Base-by-base conservation (phyloP, 306 rosid genomes). In the Canavalia ensiformis region DNA sequence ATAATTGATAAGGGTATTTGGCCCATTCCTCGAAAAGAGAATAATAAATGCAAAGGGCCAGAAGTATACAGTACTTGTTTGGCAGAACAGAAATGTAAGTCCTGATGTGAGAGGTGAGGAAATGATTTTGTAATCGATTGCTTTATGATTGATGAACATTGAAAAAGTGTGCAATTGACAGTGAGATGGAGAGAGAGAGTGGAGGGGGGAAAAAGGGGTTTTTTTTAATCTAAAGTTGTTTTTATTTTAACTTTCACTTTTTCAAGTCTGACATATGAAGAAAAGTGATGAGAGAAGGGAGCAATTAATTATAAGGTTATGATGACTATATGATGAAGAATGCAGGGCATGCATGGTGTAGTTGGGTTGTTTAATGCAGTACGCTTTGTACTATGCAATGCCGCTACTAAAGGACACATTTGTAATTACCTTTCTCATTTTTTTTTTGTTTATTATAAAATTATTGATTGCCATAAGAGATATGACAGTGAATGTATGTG, bases 91-190 rank as follows among this genome's bases (percentile, higher is more conserved):
- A 86, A 87, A 87, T 86, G 87, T 70, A 67, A 79, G 83, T 50
- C 11, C 1, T 87, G 94, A 89, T 90, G 90, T 89, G 93, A 89
- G 83, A 80, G 90, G 87, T 83, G 80, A 89, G 83, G 84, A 94
- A 89, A 93, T 94, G 89, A 94, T 91, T 94, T 92, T 94, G 97
- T 94, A 90, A 94, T 94, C 97, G 92, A 94, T 91, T 90, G 94
- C 95, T 94, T 88, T 92, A 94, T 94, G 95, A 94, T 94, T 94
- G 94, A 83, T 81, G 52, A 87, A 75, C 72, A 67, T 67, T 60
- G 55, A 68, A 81, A 80, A 90, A 76, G 84, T 6, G 57, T 65
- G 84, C 65, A 74, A 30, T 57, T 50, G 88, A 86, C 88, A 68
- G 79, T 75, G 83, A 70, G 76, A 47, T 64, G 45, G 39, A 44